Evolutionary conservation across 768 basidiomycete genomes (phyloP), one percentile per base, ranked within the genome.

Genomic region (Pleurotus giganteus): DNA sequence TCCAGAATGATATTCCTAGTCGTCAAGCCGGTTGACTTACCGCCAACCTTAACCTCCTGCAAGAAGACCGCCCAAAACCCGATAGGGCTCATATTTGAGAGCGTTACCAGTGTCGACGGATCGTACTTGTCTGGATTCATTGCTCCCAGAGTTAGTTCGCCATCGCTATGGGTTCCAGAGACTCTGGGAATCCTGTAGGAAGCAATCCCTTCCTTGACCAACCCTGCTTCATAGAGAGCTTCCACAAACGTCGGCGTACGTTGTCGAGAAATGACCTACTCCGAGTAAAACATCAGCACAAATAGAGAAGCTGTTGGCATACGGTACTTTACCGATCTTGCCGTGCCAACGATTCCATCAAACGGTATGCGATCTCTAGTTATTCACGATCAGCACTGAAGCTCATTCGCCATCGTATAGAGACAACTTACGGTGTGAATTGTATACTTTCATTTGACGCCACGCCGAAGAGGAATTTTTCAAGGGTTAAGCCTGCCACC

Each of bases 151-250:
- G 84, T 85, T 32, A 87, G 68, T 67, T 85, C 71, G 24, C 85
- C 85, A 57, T 85, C 82, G 59, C 79, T 79, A 58, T 69, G 64
- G 54, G 73, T 68, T 59, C 86, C 84, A 9, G 77, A 70, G 31
- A 85, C 64, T 53, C 88, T 84, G 0, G 85, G 74, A 49, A 90
- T 80, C 66, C 85, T 86, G 75, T 77, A 88, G n/a, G 85, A 86
- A 3, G 79, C 74, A 59, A 89, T 82, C 1, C 83, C 76, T 2
- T 74, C 66, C 9, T 65, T 60, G 58, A 89, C 81, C 42, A 77
- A 67, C 28, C 79, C 80, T 1, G 69, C 68, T 19, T 65, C 45
- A 1, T 76, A 78, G 17, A 90, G 73, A 2, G 80, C 66, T 64
- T 86, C 83, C 37, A 85, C 74, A 4, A 85, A 79, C 0, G 86